Evolutionary conservation across 495 filamentous ascomycete genomes (phyloP).

Genomic region (Sphaerosporella brunnea): DNA sequence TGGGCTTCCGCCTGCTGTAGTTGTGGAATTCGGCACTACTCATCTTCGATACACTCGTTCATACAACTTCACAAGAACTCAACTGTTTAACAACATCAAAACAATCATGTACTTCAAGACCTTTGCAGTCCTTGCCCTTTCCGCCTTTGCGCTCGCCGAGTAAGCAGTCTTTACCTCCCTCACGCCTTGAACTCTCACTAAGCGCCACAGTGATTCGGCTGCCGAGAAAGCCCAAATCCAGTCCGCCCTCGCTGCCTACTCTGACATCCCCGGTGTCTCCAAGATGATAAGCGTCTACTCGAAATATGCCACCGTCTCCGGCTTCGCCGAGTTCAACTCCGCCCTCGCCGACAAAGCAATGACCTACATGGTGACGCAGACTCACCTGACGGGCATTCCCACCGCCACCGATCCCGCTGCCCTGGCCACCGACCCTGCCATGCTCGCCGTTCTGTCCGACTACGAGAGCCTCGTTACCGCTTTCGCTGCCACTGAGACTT

Average conservation of each 20-base stretch:
- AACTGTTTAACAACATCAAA: not conserved
- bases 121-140: not conserved
- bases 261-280: not conserved
- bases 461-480: not conserved
- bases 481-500: slow-evolving; percentile 1
- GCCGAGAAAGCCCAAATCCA: too few relatives aligned
- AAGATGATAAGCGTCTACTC: not conserved
- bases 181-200: not conserved
- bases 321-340: not conserved
- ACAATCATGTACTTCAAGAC: not conserved
- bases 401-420: slow-evolving; percentile 1
- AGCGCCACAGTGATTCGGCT: too few relatives aligned
- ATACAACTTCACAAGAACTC: not conserved
- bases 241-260: not conserved
- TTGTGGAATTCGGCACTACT: too few relatives aligned
- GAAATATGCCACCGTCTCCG: slow-evolving; percentile 1
- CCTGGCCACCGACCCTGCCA: slow-evolving; percentile 1
- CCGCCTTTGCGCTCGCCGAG: not conserved
- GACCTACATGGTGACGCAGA: not conserved
- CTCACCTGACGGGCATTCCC: not conserved
- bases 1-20: too few relatives aligned
- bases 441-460: not conserved
- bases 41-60: not conserved
- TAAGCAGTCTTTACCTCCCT: not conserved
- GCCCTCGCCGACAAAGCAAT: not conserved